Evolutionary conservation across 2,329 filamentous ascomycete genomes (phyloP).

Genomic region (Penicillium verrucosum): DNA sequence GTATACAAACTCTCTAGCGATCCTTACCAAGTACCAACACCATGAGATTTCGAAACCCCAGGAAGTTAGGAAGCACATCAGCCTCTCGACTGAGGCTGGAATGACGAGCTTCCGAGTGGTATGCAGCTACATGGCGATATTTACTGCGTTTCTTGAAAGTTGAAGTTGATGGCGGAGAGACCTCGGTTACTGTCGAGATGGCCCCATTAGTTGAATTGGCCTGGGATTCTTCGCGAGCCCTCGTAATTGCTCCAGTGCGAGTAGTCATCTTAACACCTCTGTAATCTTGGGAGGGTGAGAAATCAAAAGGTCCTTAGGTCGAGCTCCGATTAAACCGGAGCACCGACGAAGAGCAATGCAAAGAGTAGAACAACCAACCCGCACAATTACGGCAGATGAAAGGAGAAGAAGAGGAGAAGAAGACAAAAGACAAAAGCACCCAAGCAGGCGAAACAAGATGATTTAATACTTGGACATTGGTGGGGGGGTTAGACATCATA

Average conservation of each 20-base stretch:
- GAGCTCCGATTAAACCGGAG: conserved; percentile 1
- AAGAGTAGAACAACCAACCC: not conserved
- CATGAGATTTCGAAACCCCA: conserved; percentile 95
- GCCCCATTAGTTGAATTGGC: conserved; percentile 7
- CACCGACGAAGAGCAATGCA: not conserved
- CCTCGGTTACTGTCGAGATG: conserved; percentile 2
- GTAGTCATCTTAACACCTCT: conserved; percentile 14
- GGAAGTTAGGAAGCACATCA: conserved; percentile 70
- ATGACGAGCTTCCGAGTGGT: conserved; percentile 68
- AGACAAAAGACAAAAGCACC: not conserved
- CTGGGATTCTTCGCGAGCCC: conserved; percentile 11
- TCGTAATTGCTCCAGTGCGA: conserved; percentile 15
- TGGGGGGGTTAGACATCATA: conserved; percentile 8
- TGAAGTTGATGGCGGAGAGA: not conserved
- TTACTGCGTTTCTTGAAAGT: conserved; percentile 51
- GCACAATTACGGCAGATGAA: not conserved
- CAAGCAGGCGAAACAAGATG: not conserved
- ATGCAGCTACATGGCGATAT: conserved; percentile 88
- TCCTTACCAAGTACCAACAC: conserved; percentile 77
- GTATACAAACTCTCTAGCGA: not conserved
- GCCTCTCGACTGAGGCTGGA: conserved; percentile 88
- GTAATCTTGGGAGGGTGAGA: conserved; percentile 1
- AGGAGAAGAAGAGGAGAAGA: not conserved
- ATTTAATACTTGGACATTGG: conserved; percentile 4
- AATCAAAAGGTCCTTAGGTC: not conserved